Percentiles rank a stretch among this genome's conserved stretches.
Conservation (phyloP, 257 asterid species). For the Ocimum tenuiflorum region DNA sequence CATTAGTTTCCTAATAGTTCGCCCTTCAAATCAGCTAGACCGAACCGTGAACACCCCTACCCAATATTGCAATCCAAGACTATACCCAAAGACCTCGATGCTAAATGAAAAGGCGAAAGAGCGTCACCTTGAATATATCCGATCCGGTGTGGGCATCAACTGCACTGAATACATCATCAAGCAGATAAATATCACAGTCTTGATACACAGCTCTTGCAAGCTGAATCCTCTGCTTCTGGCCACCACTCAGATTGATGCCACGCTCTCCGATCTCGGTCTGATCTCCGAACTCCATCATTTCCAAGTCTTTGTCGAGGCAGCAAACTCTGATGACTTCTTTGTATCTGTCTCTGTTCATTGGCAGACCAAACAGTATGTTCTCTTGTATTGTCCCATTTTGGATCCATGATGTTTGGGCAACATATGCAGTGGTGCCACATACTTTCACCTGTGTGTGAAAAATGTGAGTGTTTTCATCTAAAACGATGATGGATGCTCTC, state of each 20-base stretch:
- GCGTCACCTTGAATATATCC: conserved; percentile 72
- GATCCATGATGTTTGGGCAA: conserved; percentile 94
- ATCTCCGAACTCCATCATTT: conserved; percentile 93
- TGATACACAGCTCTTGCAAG: conserved; percentile 97
- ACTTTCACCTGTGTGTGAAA: conserved; percentile 46
- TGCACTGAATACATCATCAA: conserved; percentile 90
- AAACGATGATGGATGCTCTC: too few relatives aligned
- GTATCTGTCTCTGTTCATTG: conserved; percentile 56
- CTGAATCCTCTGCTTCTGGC: conserved; percentile 93
- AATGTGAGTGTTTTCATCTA: not conserved
- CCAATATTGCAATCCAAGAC: too few relatives aligned
- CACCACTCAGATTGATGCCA: conserved; percentile 95
- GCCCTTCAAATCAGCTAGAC: too few relatives aligned
- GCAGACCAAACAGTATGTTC: conserved; percentile 60
- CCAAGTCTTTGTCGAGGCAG: conserved; percentile 90
- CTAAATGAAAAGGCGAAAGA: too few relatives aligned
- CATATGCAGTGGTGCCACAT: conserved; percentile 90
- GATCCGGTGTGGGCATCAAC: conserved; percentile 99
- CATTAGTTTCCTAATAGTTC: too few relatives aligned
- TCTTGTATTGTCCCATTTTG: conserved; percentile 94
- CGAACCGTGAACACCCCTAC: too few relatives aligned
- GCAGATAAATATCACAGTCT: conserved; percentile 79
- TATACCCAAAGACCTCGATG: too few relatives aligned
- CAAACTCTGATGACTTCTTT: conserved; percentile 67
- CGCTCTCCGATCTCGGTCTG: conserved; percentile 99